A percentile compares a stretch with the other conserved stretches of the same genome.
These are phyloP conservation scores for Pelargonium hybrid DNA, from an alignment of 441 rosid genomes.

Conservation along the genomic window DNA sequence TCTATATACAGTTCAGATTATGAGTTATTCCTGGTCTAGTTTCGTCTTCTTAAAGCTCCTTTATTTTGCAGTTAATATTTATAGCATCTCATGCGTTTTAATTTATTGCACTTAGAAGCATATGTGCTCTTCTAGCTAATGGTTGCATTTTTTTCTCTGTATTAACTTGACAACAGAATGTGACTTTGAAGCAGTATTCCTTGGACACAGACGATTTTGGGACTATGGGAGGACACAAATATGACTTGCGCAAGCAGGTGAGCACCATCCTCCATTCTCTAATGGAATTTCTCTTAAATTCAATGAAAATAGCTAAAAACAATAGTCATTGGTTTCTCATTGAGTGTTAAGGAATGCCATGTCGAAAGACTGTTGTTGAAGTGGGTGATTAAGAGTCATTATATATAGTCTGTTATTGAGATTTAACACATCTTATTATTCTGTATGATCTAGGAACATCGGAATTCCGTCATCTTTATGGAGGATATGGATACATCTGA, in stretches of 20 bases:
- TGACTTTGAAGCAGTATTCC: conserved; percentile 33
- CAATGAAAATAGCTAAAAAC: neutral
- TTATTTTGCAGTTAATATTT: neutral
- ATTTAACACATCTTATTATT: neutral
- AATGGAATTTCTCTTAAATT: neutral
- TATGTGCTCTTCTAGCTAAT: neutral
- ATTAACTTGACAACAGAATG: conserved; percentile 30
- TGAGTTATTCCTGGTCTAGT: neutral
- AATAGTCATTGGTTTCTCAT: neutral
- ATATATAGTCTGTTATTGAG: neutral
- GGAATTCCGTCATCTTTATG: conserved; percentile 37
- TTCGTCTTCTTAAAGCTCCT: neutral
- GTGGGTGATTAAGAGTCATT: no score
- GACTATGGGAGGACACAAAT: conserved; percentile 28
- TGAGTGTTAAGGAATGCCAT: no score
- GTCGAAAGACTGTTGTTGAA: no score
- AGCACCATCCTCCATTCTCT: neutral
- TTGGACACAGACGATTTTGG: conserved; percentile 20
- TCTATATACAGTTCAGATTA: neutral
- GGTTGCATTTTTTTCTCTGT: neutral
- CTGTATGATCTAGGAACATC: conserved; percentile 28
- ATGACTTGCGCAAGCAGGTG: conserved; percentile 56
- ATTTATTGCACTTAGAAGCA: neutral
- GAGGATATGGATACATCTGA: conserved; percentile 95
- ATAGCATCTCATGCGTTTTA: neutral